phyloP scores from a whole-genome alignment of 2,329 filamentous ascomycete genomes.

The Emydomyces testavorans region DNA sequence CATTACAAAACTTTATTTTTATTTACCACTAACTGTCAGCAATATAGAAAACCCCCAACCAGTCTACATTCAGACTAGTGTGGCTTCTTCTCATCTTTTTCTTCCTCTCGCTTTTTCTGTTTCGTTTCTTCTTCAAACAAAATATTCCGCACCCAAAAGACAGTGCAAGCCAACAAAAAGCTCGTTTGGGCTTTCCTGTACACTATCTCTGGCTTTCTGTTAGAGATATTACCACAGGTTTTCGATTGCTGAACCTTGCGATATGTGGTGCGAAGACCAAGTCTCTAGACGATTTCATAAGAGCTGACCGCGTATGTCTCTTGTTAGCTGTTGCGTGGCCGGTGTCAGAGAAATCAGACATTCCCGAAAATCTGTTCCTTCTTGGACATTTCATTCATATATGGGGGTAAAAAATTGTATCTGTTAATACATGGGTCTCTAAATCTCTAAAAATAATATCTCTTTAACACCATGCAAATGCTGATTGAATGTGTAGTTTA shows the following conservation, averaged over 20 bases:
- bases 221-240: constrained; percentile 41
- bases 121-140: constrained; percentile 30
- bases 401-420: constrained; percentile 1
- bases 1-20: no score
- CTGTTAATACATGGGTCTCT: constrained; percentile 15
- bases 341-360: constrained; percentile 78
- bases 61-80: constrained; percentile 15
- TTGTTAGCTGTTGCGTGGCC: constrained; percentile 56
- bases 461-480: constrained; percentile 17
- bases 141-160: constrained; percentile 64
- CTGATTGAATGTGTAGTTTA: constrained; percentile 5
- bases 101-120: constrained; percentile 20
- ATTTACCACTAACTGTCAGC: no score
- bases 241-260: constrained; percentile 54
- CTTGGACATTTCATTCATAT: constrained; percentile 1
- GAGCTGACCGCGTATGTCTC: constrained; percentile 62
- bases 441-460: constrained; percentile 5
- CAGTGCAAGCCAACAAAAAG: constrained; percentile 65
- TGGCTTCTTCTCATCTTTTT: constrained; percentile 13
- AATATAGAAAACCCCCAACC: no score
- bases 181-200: constrained; percentile 35
- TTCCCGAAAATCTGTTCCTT: constrained; percentile 21
- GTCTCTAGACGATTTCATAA: constrained; percentile 49
- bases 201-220: constrained; percentile 55
- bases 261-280: constrained; percentile 51